phyloP scores from a whole-genome alignment of 805 yeast species.

The Pichia deserticola region DNA sequence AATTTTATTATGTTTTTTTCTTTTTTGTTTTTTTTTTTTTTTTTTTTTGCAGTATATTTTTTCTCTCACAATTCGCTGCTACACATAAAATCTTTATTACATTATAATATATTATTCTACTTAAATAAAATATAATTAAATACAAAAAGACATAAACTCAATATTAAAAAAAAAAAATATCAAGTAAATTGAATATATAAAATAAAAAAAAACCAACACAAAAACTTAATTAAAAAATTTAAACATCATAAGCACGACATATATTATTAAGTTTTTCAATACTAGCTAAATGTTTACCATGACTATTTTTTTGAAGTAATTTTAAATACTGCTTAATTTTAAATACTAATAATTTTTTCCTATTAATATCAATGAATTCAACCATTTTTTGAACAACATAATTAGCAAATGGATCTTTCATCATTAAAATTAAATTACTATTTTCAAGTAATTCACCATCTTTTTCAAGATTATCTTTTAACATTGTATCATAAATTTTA shows the following conservation, averaged over 20 bases:
- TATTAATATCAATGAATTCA: slow-evolving; percentile 65
- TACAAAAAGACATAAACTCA: too few relatives aligned
- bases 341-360: slow-evolving; percentile 60
- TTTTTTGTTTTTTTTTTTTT: too few relatives aligned
- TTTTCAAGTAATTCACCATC: slow-evolving; percentile 47
- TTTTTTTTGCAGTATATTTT: too few relatives aligned
- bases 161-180: too few relatives aligned
- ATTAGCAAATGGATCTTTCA: slow-evolving; percentile 97
- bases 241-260: slow-evolving; percentile 35
- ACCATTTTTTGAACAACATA: slow-evolving; percentile 94
- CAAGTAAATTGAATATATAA: neutral
- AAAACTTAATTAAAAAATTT: neutral
- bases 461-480: slow-evolving; percentile 40
- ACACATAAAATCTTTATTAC: neutral
- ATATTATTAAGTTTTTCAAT: slow-evolving; percentile 65
- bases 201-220: neutral
- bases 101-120: neutral
- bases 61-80: too few relatives aligned
- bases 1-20: too few relatives aligned
- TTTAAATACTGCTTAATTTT: slow-evolving; percentile 77
- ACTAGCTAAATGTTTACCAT: slow-evolving; percentile 78
- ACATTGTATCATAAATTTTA: slow-evolving; percentile 57
- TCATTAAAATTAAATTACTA: slow-evolving; percentile 78
- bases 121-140: too few relatives aligned
- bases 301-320: slow-evolving; percentile 57